Base-by-base conservation (phyloP, 805 yeast species). In the Candida manassasensis region DNA sequence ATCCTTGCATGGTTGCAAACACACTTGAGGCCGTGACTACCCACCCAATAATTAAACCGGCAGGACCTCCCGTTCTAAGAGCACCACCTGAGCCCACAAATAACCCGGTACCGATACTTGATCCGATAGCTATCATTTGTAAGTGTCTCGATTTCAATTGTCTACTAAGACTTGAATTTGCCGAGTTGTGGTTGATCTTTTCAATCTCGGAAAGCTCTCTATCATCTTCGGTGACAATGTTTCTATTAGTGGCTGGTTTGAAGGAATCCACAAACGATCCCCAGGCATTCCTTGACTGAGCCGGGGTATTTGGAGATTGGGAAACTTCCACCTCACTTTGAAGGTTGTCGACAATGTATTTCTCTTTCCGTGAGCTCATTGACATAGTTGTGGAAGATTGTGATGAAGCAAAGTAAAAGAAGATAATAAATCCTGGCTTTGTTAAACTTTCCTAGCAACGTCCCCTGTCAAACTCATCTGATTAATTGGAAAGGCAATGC, bases 61-160 rank as follows among this genome's bases (percentile, higher is more conserved):
- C 81, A 5, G 83, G 81, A 29, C 85, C 85, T 44, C 83, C 84
- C 12, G 73, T 65, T 27, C 52, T 55, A 40, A 80, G 59, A 2
- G 82, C 75, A 33, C 68, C 55, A 36, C 83, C 85, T 2, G 84
- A 72, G 41, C 83, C 83, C 32, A 80, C 73, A 40, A 79, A 77
- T 37, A 80, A 58, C 51, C 87, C 85, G 3, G 84, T 78, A 40
- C 85, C 85, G 25, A 80, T 74, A 27, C 80, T 70, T 30, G 83
- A 79, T 26, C 84, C 84, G 29, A 81, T 75, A 22, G 85, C 78
- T 41, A 81, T 72, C 74, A 81, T 77, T 44, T 78, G 77, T 48
- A 80, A 53, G 47, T 79, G 84, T 50, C 87, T 71, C 29, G 62
- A 56, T 46, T 75, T 77, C 50, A 78, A 56, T 10, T 71, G 63